phyloP scores from a whole-genome alignment of 78 protist species.

The Dictyostelium firmibasis region DNA sequence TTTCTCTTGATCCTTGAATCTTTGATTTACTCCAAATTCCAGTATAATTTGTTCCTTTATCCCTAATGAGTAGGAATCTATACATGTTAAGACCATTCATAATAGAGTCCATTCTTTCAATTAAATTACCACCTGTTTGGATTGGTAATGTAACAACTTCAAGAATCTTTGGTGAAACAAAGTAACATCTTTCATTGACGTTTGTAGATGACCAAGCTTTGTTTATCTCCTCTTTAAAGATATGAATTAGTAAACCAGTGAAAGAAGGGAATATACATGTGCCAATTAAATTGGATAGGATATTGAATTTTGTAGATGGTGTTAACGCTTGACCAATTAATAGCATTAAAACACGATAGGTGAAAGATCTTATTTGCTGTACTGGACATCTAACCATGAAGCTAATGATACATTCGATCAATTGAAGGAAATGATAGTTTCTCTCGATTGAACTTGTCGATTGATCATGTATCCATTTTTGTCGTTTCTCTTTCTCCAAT shows the following conservation, averaged over 20 bases:
- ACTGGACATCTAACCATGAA: slow-evolving; percentile 63
- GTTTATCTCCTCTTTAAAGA: slow-evolving; percentile 51
- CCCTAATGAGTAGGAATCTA: slow-evolving; percentile 44
- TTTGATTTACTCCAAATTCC: slow-evolving; percentile 36
- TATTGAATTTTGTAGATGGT: slow-evolving; percentile 30
- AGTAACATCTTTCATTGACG: background rate
- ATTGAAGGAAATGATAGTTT: slow-evolving; percentile 45
- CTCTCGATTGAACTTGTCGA: background rate
- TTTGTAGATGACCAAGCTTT: slow-evolving; percentile 16
- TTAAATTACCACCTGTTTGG: slow-evolving; percentile 19
- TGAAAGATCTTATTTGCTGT: slow-evolving; percentile 48
- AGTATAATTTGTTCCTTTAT: slow-evolving; percentile 8
- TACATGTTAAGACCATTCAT: slow-evolving; percentile 68
- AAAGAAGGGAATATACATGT: slow-evolving; percentile 65
- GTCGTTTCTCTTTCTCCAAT: background rate
- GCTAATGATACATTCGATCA: slow-evolving; percentile 11
- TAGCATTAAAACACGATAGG: background rate
- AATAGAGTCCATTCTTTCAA: slow-evolving; percentile 61
- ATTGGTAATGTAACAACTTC: slow-evolving; percentile 33
- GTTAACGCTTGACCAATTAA: background rate
- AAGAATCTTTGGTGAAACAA: slow-evolving; percentile 47
- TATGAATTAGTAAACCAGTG: slow-evolving; percentile 61
- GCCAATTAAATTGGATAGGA: background rate
- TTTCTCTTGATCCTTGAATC: slow-evolving; percentile 9
- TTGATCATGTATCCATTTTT: slow-evolving; percentile 25